Percentiles rank a stretch among this genome's conserved stretches.
These are phyloP conservation scores for Claviceps africana DNA, from an alignment of 2,329 filamentous ascomycete species.

Conservation along the genomic window DNA sequence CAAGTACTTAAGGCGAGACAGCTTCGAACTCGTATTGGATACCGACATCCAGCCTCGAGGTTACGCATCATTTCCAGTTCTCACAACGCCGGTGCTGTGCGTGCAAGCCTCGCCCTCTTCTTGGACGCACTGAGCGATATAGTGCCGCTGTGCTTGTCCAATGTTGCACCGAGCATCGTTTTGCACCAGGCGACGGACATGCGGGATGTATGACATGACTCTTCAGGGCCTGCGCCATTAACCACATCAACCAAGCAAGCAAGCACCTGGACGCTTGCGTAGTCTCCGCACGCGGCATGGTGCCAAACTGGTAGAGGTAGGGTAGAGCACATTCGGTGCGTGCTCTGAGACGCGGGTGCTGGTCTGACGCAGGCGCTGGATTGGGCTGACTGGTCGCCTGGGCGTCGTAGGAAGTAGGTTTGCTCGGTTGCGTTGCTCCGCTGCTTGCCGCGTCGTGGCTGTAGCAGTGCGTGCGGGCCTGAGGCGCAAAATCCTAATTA, in stretches of 20 bases:
- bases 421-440: no score
- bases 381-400: not conserved
- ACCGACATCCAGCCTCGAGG: not conserved
- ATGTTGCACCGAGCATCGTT: not conserved
- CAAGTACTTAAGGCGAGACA: no score
- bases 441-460: no score
- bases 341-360: not conserved
- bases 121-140: not conserved
- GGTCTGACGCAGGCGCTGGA: not conserved
- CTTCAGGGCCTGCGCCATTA: not conserved
- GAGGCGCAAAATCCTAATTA: no score
- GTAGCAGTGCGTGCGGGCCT: no score
- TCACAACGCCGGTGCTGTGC: not conserved
- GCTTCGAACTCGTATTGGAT: not conserved
- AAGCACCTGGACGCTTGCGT: not conserved
- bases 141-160: not conserved
- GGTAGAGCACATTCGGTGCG: not conserved
- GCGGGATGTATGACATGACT: not conserved
- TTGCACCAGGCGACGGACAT: not conserved
- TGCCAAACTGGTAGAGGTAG: no score
- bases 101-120: not conserved
- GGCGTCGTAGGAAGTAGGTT: no score
- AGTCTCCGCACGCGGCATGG: not conserved
- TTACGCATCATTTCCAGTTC: not conserved
- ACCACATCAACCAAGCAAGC: not conserved